Percentiles rank a stretch among this genome's conserved stretches.
phyloP scores from a whole-genome alignment of 345 rosid genomes.

The Citrus hindsii region DNA sequence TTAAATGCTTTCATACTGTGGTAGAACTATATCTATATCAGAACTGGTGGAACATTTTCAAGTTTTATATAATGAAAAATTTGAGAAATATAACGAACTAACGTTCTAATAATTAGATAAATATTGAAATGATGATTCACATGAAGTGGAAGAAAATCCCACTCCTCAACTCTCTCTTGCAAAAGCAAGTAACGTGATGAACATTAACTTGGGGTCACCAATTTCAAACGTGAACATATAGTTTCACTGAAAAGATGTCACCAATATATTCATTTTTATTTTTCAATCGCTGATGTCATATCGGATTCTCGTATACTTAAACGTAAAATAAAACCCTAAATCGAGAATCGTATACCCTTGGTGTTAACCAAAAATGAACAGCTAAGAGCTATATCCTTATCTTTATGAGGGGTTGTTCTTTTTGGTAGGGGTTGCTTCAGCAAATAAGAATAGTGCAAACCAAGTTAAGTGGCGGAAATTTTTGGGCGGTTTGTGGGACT shows the following conservation, averaged over 20 bases:
- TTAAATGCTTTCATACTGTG: too few relatives aligned
- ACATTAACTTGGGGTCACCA: neutral
- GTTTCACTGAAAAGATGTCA: neutral
- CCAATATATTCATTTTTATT: too few relatives aligned
- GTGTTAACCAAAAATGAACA: neutral
- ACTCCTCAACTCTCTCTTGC: neutral
- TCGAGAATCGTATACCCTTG: neutral
- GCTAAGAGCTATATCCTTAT: neutral
- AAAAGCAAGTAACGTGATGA: neutral
- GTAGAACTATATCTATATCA: too few relatives aligned
- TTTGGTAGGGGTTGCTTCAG: conserved; percentile 23
- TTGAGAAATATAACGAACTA: too few relatives aligned
- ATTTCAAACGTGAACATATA: neutral
- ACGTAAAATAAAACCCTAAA: neutral
- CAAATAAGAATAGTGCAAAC: conserved; percentile 21
- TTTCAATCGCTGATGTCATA: neutral
- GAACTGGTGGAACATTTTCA: too few relatives aligned
- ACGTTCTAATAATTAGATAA: too few relatives aligned
- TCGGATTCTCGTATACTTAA: neutral
- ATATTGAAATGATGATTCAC: neutral
- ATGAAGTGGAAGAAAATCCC: neutral
- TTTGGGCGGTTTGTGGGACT: conserved; percentile 45
- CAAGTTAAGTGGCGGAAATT: conserved; percentile 16
- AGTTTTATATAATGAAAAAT: too few relatives aligned
- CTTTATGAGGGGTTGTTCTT: neutral